Conservation (phyloP, 2,329 filamentous ascomycete genomes). For the Rugonectria rugulosa region DNA sequence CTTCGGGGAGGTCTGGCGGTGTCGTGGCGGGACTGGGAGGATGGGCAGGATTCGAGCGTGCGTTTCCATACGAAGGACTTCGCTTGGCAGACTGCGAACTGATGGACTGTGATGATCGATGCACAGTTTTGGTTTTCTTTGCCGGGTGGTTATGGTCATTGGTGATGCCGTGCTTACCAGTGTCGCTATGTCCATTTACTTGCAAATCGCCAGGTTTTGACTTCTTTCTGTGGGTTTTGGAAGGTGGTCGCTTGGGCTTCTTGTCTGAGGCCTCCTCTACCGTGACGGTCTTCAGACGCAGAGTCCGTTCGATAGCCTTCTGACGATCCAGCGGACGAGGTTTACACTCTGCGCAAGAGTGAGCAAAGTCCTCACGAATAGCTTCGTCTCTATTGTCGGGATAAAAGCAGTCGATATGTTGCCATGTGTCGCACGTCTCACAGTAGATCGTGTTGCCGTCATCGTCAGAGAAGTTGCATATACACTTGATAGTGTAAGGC, state of each 20-base stretch:
- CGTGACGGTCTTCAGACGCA: conserved; percentile 62
- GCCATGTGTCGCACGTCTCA: conserved; percentile 96
- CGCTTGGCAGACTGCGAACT: conserved; percentile 72
- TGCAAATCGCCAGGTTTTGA: conserved; percentile 73
- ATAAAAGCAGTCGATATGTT: conserved; percentile 98
- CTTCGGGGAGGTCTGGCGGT: conserved; percentile 69
- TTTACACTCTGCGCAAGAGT: conserved; percentile 90
- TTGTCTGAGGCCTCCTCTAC: conserved; percentile 65
- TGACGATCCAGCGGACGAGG: conserved; percentile 77
- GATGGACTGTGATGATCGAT: conserved; percentile 79
- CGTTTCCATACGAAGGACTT: conserved; percentile 70
- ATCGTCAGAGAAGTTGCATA: conserved; percentile 91
- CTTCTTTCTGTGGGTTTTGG: conserved; percentile 91
- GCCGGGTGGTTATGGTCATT: conserved; percentile 62
- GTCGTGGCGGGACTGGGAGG: conserved; percentile 80
- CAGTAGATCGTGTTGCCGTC: conserved; percentile 98
- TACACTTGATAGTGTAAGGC: conserved; percentile 96
- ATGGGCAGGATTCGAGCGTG: conserved; percentile 65
- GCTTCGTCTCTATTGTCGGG: conserved; percentile 74
- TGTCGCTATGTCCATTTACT: conserved; percentile 72
- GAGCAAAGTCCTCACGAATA: conserved; percentile 74
- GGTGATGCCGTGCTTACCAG: conserved; percentile 54
- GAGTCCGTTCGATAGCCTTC: conserved; percentile 75
- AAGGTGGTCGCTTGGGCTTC: conserved; percentile 75
- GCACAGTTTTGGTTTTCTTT: conserved; percentile 84